A percentile compares a stretch with the other conserved stretches of the same genome.
Conservation (phyloP, 2,329 filamentous ascomycete genomes). For the Exutisphaerella laricina region DNA sequence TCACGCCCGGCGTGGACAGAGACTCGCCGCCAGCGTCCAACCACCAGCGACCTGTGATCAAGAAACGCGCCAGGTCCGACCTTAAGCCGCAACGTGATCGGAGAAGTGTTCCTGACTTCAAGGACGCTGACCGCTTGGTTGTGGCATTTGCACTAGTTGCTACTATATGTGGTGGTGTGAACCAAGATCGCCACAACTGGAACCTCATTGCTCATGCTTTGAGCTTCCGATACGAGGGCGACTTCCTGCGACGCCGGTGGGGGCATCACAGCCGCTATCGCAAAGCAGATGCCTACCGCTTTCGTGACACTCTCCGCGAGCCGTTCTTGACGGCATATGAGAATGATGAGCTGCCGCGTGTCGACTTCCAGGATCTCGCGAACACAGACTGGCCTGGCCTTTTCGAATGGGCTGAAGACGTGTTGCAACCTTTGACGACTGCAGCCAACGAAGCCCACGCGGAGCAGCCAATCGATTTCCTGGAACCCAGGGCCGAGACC, state of each 20-base stretch:
- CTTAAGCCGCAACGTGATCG: slow-evolving; percentile 15
- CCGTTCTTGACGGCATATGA: slow-evolving; percentile 63
- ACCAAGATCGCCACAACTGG: slow-evolving; percentile 37
- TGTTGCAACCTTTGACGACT: slow-evolving; percentile 21
- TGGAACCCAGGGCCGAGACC: slow-evolving; percentile 11
- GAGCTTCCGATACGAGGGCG: slow-evolving; percentile 34
- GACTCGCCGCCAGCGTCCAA: neutral
- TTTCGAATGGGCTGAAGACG: slow-evolving; percentile 60
- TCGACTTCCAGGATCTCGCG: slow-evolving; percentile 59
- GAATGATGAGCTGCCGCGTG: slow-evolving; percentile 52
- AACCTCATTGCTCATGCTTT: slow-evolving; percentile 36
- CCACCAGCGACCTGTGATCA: neutral
- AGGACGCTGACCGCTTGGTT: slow-evolving; percentile 30
- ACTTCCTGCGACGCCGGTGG: slow-evolving; percentile 39
- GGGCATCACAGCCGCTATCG: slow-evolving; percentile 22
- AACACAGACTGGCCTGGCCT: slow-evolving; percentile 64
- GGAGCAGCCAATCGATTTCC: slow-evolving; percentile 30
- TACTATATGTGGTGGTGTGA: slow-evolving; percentile 34
- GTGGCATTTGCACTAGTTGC: slow-evolving; percentile 30
- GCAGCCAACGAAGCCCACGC: slow-evolving; percentile 32
- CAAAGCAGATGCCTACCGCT: slow-evolving; percentile 36
- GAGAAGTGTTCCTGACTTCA: slow-evolving; percentile 19
- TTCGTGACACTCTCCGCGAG: slow-evolving; percentile 60
- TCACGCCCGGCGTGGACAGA: slow-evolving; percentile 1
- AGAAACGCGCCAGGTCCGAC: slow-evolving; percentile 1